Evolutionary conservation across 805 yeast species (phyloP).

Genomic region (Komagataella phaffii): DNA sequence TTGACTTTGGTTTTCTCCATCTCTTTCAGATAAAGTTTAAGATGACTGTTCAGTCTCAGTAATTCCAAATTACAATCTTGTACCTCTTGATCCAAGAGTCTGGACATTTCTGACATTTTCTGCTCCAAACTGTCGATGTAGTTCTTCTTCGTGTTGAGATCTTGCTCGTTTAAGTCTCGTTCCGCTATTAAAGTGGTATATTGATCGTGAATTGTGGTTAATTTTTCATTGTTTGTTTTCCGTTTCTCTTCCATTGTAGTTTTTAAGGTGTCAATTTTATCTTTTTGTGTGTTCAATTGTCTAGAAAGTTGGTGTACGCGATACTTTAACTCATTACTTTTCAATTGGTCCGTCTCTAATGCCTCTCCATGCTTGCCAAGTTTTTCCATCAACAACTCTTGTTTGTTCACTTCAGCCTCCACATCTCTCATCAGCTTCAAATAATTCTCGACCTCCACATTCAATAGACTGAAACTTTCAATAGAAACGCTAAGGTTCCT

Average conservation of each 20-base stretch:
- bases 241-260: conserved; percentile 32
- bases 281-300: conserved; percentile 34
- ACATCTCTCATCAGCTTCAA: conserved; percentile 34
- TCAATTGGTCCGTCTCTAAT: conserved; percentile 22
- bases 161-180: conserved; percentile 32
- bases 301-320: conserved; percentile 31
- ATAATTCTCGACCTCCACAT: conserved; percentile 29
- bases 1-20: conserved; percentile 21
- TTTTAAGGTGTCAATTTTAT: conserved; percentile 29
- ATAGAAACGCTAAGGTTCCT: conserved; percentile 38
- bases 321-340: conserved; percentile 26
- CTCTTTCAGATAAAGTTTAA: conserved; percentile 37
- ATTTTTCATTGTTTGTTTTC: conserved; percentile 23
- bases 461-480: conserved; percentile 42
- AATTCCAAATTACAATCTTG: conserved; percentile 39
- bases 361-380: conserved; percentile 25
- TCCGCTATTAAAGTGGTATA: conserved; percentile 35
- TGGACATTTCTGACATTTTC: conserved; percentile 22
- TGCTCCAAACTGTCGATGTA: conserved; percentile 30
- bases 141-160: conserved; percentile 31
- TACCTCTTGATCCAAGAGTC: conserved; percentile 37
- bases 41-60: conserved; percentile 39
- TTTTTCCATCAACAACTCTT: conserved; percentile 25
- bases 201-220: conserved; percentile 28
- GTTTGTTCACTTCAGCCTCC: conserved; percentile 27